These are phyloP conservation scores for Verticillium longisporum DNA, from an alignment of 2,329 filamentous ascomycete species.

Conservation along the genomic window DNA sequence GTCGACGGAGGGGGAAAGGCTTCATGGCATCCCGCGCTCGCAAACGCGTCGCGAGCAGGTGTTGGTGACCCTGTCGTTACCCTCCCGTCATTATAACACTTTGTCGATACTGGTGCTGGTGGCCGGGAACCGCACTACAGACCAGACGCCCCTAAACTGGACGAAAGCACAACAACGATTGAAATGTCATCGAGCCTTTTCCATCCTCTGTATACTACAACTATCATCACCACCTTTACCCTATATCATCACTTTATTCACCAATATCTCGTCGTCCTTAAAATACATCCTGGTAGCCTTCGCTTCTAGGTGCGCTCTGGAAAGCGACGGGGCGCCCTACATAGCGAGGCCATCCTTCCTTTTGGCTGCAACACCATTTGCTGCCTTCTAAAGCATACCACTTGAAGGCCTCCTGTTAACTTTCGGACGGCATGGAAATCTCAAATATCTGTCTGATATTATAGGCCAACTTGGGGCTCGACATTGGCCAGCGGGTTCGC, in stretches of 20 bases:
- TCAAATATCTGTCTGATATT: too few species aligned
- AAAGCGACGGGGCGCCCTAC: not conserved
- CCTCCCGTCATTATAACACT: not conserved
- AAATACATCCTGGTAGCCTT: not conserved
- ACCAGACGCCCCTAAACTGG: slow-evolving; percentile 2
- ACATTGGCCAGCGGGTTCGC: too few species aligned
- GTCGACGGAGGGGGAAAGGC: not conserved
- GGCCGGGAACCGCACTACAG: not conserved
- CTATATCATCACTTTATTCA: not conserved
- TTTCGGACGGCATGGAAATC: too few species aligned
- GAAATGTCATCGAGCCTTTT: slow-evolving; percentile 4
- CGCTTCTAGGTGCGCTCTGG: not conserved
- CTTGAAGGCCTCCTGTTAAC: too few species aligned
- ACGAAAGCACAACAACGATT: slow-evolving; percentile 2
- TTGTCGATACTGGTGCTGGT: not conserved
- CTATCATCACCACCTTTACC: not conserved
- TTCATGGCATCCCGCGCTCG: not conserved
- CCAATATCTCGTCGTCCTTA: not conserved
- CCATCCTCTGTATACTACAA: slow-evolving; percentile 4
- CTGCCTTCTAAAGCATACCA: too few species aligned
- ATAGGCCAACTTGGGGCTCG: too few species aligned
- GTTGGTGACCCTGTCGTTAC: slow-evolving; percentile 5
- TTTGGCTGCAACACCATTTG: not conserved
- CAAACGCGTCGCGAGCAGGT: not conserved
- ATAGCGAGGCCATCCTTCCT: not conserved